Percentiles rank a stretch among this genome's conserved stretches.
Conservation (phyloP, 139 green algal species). For the Edaphochlamys debaryana region DNA sequence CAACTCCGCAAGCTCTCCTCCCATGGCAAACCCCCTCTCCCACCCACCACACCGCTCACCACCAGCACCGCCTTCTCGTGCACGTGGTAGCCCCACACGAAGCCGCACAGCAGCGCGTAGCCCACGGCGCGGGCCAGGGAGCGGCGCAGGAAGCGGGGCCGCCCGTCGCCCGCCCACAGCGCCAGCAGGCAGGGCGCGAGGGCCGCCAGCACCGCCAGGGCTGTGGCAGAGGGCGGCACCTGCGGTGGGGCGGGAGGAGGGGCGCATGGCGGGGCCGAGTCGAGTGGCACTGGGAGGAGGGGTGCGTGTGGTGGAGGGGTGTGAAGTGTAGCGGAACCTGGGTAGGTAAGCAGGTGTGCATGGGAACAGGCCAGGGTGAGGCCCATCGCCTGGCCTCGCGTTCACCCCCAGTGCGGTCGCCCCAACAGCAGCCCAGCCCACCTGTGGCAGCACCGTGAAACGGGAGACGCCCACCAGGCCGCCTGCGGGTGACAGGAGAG, state of each 20-base stretch:
- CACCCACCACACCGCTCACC: no score
- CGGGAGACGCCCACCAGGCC: conserved; percentile 79
- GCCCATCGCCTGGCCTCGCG: no score
- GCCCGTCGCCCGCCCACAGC: conserved; percentile 49
- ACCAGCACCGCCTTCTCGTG: conserved; percentile 96
- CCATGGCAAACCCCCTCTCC: no score
- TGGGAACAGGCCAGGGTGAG: no score
- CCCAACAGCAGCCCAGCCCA: no score
- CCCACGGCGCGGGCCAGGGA: conserved; percentile 53
- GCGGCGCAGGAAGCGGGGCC: conserved; percentile 37
- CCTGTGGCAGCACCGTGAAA: conserved; percentile 84
- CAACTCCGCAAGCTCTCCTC: no score
- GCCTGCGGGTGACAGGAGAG: conserved; percentile 49
- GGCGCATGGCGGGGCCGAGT: no score
- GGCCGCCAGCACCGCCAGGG: conserved; percentile 64
- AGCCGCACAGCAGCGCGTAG: conserved; percentile 78
- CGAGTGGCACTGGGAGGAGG: no score
- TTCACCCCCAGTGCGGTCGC: no score
- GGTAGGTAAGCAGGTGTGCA: no score
- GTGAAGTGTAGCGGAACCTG: no score
- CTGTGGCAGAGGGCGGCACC: conserved; percentile 55
- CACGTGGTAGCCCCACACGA: conserved; percentile 95
- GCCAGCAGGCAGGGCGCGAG: conserved; percentile 74
- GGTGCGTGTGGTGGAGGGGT: no score
- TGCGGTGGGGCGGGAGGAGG: conserved; percentile 24